Percentiles rank a stretch among this genome's conserved stretches.
Evolutionary conservation across 176 grass and related monocot genomes (phyloP).

Genomic region (Leersia perrieri): DNA sequence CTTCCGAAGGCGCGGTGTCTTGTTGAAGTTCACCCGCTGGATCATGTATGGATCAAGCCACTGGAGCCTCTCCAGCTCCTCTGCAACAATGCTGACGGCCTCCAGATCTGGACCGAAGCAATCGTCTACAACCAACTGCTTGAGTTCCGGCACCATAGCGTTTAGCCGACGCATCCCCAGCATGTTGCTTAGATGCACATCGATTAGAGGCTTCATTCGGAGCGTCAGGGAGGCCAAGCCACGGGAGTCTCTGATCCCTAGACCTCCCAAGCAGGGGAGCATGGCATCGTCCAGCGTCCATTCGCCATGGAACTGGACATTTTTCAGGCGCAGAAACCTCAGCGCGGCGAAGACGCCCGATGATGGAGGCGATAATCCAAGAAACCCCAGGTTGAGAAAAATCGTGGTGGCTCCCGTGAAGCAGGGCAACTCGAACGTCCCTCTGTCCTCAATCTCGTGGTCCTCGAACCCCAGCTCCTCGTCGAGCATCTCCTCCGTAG

Average conservation of each 20-base stretch:
- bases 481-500: not conserved
- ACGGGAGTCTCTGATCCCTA: not conserved
- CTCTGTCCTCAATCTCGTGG: no score
- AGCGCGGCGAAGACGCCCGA: not conserved
- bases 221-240: not conserved
- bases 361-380: not conserved
- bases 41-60: not conserved
- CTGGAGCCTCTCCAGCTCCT: not conserved
- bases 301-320: not conserved
- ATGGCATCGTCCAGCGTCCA: not conserved
- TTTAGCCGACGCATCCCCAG: not conserved
- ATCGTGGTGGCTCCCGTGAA: not conserved
- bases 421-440: no score
- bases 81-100: not conserved
- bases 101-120: not conserved
- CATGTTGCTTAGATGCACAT: not conserved
- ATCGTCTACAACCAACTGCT: not conserved
- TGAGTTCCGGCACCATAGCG: not conserved
- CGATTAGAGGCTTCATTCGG: not conserved
- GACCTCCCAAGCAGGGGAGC: not conserved
- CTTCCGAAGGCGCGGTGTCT: not conserved
- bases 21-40: not conserved
- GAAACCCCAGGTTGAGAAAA: not conserved
- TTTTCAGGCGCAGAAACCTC: not conserved
- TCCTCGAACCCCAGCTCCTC: no score